A percentile compares a stretch with the other conserved stretches of the same genome.
These are phyloP conservation scores for Metschnikowia koreensis DNA, from an alignment of 805 yeast species.

Conservation along the genomic window DNA sequence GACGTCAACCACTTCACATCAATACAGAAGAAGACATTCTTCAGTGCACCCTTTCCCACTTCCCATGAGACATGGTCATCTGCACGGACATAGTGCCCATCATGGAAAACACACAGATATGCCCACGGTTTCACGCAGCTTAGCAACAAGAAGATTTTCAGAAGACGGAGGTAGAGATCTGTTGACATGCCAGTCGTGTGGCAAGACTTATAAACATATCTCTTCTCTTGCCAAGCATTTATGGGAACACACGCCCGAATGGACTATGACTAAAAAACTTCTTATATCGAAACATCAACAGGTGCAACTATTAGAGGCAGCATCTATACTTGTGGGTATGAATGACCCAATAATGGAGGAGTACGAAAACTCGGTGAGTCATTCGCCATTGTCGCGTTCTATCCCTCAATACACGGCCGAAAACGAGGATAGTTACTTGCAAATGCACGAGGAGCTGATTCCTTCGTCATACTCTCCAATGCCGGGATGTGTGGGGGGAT, in stretches of 20 bases:
- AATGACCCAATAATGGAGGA: slow-evolving; percentile 37
- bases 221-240: slow-evolving; percentile 84
- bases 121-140: slow-evolving; percentile 10
- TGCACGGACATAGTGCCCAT: slow-evolving; percentile 10
- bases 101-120: slow-evolving; percentile 10
- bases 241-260: slow-evolving; percentile 94
- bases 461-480: slow-evolving; percentile 20
- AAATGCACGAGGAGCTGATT: slow-evolving; percentile 39
- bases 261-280: slow-evolving; percentile 82
- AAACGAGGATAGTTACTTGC: slow-evolving; percentile 39
- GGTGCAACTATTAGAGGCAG: slow-evolving; percentile 78
- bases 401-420: slow-evolving; percentile 9
- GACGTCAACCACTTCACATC: slow-evolving; percentile 11
- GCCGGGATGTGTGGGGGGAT: slow-evolving; percentile 23
- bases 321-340: slow-evolving; percentile 75
- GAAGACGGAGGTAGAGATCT: slow-evolving; percentile 88
- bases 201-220: slow-evolving; percentile 87
- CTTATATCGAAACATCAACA: slow-evolving; percentile 85
- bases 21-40: slow-evolving; percentile 19
- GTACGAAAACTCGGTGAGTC: slow-evolving; percentile 4
- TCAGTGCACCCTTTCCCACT: slow-evolving; percentile 19
- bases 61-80: slow-evolving; percentile 12
- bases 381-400: slow-evolving; percentile 27
- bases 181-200: slow-evolving; percentile 85
- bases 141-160: slow-evolving; percentile 56